phyloP scores from a whole-genome alignment of 495 filamentous ascomycete genomes.

The Podospora australis region DNA sequence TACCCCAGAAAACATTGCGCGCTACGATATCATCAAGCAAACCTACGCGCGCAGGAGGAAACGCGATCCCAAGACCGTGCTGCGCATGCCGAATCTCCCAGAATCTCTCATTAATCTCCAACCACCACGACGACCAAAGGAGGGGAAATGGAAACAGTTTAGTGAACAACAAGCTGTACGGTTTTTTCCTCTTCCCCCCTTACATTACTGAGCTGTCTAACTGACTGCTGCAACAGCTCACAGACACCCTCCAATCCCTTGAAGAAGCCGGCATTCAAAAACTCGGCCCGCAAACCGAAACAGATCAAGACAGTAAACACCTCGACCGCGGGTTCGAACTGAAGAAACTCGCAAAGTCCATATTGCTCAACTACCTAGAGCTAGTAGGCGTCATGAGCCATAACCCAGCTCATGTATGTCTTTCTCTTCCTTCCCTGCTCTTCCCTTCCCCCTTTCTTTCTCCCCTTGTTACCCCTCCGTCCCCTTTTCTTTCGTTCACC shows the following conservation, averaged over 20 bases:
- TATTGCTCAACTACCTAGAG: conserved; percentile 80
- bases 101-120: conserved; percentile 71
- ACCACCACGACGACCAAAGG: conserved; percentile 66
- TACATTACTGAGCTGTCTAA: neutral
- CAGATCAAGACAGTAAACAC: conserved; percentile 33
- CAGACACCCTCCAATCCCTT: conserved; percentile 59
- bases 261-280: conserved; percentile 63
- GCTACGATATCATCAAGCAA: conserved; percentile 48
- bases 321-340: conserved; percentile 70
- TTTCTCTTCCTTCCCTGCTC: conserved; percentile 1
- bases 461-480: no score
- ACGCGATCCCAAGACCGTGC: conserved; percentile 14
- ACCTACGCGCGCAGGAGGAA: conserved; percentile 24
- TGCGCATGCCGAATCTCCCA: conserved; percentile 54
- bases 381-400: conserved; percentile 63
- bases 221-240: conserved; percentile 31
- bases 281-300: conserved; percentile 51
- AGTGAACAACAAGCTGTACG: conserved; percentile 58
- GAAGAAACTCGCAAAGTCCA: conserved; percentile 67
- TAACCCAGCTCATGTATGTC: conserved; percentile 54
- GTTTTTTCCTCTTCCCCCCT: neutral
- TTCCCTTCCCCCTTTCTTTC: conserved; percentile 8
- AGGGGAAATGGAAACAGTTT: conserved; percentile 70
- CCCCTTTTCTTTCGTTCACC: no score
- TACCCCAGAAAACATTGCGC: conserved; percentile 66